Conservation (phyloP, 257 asterid genomes). For the Thymus quinquecostatus region DNA sequence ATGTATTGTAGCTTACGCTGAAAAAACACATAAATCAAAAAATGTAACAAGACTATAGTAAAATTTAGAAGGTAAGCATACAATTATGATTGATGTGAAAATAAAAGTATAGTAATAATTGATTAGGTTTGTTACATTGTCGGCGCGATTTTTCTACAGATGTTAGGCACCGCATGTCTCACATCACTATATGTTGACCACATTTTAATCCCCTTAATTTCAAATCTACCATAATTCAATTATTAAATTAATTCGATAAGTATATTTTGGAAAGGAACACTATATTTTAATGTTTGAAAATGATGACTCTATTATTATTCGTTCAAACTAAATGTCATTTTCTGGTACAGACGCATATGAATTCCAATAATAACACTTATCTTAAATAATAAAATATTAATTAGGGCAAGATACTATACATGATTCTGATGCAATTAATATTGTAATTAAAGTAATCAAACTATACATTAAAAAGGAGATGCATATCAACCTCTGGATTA, state of each 20-base stretch:
- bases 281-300: neutral
- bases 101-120: neutral
- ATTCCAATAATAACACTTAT: neutral
- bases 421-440: constrained; percentile 4
- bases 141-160: neutral
- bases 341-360: neutral
- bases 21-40: too few species aligned
- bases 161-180: constrained; percentile 16
- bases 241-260: too few species aligned
- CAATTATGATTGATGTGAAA: neutral
- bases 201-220: neutral
- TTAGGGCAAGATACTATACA: constrained; percentile 14
- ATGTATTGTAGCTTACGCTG: too few species aligned
- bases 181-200: neutral
- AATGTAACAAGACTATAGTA: too few species aligned
- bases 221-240: neutral
- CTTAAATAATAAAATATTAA: neutral
- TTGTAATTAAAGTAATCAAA: constrained; percentile 8
- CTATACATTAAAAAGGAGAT: constrained; percentile 37
- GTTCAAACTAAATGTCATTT: constrained; percentile 2
- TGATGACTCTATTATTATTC: neutral
- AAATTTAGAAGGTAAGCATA: too few species aligned
- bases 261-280: too few species aligned
- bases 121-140: neutral
- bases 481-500: constrained; percentile 54